These are phyloP conservation scores for Hirschfeldia incana DNA, from an alignment of 345 rosid species.

Conservation along the genomic window DNA sequence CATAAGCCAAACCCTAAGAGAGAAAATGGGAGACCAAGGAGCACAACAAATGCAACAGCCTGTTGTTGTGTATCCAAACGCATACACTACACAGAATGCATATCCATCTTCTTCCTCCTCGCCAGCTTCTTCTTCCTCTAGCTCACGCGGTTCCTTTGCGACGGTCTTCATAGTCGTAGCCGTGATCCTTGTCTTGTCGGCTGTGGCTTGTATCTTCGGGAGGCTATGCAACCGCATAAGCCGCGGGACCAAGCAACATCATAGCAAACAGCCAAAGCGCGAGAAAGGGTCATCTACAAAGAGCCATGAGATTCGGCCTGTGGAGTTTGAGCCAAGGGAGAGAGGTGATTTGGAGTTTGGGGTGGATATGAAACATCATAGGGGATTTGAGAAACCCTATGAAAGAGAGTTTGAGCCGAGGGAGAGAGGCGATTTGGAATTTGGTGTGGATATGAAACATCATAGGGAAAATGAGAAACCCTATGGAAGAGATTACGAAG, in stretches of 20 bases:
- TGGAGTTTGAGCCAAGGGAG: constrained; percentile 43
- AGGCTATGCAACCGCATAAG: constrained; percentile 42
- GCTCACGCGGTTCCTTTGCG: constrained; percentile 66
- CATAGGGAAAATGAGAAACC: constrained; percentile 15
- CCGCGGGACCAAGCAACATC: constrained; percentile 21
- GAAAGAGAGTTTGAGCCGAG: constrained; percentile 38
- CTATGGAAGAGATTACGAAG: constrained; percentile 16
- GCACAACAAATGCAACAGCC: constrained; percentile 52
- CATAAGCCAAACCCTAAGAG: constrained; percentile 1
- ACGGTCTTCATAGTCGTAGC: constrained; percentile 56
- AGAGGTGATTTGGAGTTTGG: constrained; percentile 42
- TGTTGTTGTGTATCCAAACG: constrained; percentile 53
- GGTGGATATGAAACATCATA: constrained; percentile 33
- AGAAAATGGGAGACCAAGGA: constrained; percentile 40
- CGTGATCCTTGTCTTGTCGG: constrained; percentile 46
- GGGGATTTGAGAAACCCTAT: constrained; percentile 9
- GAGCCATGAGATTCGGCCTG: constrained; percentile 38
- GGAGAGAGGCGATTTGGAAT: constrained; percentile 41
- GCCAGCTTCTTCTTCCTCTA: constrained; percentile 38
- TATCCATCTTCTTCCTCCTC: constrained; percentile 38
- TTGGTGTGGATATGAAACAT: constrained; percentile 34
- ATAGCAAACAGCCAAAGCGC: constrained; percentile 27
- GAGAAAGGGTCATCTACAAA: constrained; percentile 30
- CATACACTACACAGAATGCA: constrained; percentile 42
- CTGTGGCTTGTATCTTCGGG: constrained; percentile 49